Percentiles rank a stretch among this genome's conserved stretches.
These are phyloP conservation scores for Aureobasidium leucospermi DNA, from an alignment of 2,329 filamentous ascomycete genomes.

Conservation along the genomic window DNA sequence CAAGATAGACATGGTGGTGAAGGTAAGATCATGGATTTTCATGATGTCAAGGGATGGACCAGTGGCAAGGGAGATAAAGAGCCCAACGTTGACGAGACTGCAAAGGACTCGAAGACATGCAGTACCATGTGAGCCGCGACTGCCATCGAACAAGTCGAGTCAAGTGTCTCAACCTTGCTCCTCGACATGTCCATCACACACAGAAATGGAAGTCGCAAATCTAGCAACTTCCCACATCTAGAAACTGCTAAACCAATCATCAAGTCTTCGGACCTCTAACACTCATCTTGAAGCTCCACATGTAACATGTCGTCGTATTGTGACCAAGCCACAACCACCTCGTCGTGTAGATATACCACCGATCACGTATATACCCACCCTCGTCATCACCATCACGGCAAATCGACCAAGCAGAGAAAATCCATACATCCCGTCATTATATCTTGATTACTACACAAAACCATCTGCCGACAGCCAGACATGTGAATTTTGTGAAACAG, in stretches of 20 bases:
- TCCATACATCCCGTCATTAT: too few relatives aligned
- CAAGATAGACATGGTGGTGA: constrained; percentile 12
- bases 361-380: too few relatives aligned
- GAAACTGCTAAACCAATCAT: not conserved
- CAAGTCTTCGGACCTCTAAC: not conserved
- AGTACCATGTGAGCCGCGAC: not conserved
- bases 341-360: too few relatives aligned
- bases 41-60: constrained; percentile 10
- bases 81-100: not conserved
- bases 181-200: not conserved
- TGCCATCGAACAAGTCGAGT: not conserved
- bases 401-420: too few relatives aligned
- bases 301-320: too few relatives aligned
- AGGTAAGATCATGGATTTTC: constrained; percentile 9
- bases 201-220: too few relatives aligned
- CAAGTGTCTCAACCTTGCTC: not conserved
- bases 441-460: too few relatives aligned
- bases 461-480: too few relatives aligned
- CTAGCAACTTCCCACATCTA: not conserved
- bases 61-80: not conserved
- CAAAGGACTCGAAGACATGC: not conserved
- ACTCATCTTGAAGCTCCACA: too few relatives aligned
- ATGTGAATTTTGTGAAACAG: too few relatives aligned
- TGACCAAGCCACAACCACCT: too few relatives aligned
- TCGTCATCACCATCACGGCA: too few relatives aligned